phyloP scores from a whole-genome alignment of 352 stramenopile species.

The Globisporangium camurandrum region DNA sequence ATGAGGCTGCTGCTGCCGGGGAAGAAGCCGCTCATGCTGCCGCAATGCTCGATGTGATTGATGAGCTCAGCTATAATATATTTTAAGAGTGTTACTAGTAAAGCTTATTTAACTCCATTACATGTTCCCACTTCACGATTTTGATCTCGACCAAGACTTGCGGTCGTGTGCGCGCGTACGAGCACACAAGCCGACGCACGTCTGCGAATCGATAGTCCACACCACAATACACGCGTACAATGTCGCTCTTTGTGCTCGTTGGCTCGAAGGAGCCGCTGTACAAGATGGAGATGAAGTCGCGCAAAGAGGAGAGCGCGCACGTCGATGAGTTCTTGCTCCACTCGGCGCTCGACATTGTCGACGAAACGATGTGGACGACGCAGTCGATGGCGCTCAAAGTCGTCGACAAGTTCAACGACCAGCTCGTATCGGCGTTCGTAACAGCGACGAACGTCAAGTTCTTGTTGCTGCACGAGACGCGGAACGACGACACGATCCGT shows the following conservation, averaged over 20 bases:
- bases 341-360: slow-evolving; percentile 95
- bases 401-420: slow-evolving; percentile 95
- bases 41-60: too few species aligned
- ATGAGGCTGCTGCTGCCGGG: slow-evolving; percentile 79
- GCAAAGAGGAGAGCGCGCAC: slow-evolving; percentile 81
- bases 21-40: slow-evolving; percentile 63
- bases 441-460: slow-evolving; percentile 95
- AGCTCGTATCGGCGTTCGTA: slow-evolving; percentile 95
- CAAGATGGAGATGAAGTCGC: slow-evolving; percentile 80
- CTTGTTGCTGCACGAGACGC: slow-evolving; percentile 91
- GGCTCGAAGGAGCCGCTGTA: slow-evolving; percentile 83
- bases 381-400: slow-evolving; percentile 90
- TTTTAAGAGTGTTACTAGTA: too few species aligned
- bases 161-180: not conserved
- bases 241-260: slow-evolving; percentile 84
- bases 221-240: slow-evolving; percentile 12
- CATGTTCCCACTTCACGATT: too few species aligned
- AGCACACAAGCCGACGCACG: not conserved
- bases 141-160: too few species aligned
- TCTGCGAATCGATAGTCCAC: not conserved
- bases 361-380: slow-evolving; percentile 93
- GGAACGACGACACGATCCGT: slow-evolving; percentile 93
- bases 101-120: too few species aligned
- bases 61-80: too few species aligned
- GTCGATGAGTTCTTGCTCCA: slow-evolving; percentile 98